A percentile compares a stretch with the other conserved stretches of the same genome.
phyloP scores from a whole-genome alignment of 2,329 filamentous ascomycete species.

The Aspergillus hiratsukae region DNA sequence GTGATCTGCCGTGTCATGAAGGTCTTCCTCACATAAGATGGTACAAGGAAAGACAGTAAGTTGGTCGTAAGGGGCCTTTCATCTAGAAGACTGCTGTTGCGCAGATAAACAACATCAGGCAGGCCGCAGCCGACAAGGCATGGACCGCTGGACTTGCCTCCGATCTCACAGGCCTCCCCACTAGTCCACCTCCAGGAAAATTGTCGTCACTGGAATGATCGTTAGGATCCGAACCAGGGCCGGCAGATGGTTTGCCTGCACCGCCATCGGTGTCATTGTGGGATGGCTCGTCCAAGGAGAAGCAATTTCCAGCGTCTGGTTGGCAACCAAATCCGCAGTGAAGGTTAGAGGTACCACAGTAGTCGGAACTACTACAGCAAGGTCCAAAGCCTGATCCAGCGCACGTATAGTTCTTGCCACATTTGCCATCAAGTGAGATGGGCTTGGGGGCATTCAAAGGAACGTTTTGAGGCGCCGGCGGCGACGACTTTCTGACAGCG shows the following conservation, averaged over 20 bases:
- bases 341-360: slow-evolving; percentile 28
- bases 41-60: not conserved
- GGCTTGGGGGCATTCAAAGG: slow-evolving; percentile 8
- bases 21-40: not conserved
- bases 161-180: not conserved
- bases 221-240: not conserved
- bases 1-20: not conserved
- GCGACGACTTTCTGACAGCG: slow-evolving; percentile 6
- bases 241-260: slow-evolving; percentile 4
- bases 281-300: slow-evolving; percentile 3
- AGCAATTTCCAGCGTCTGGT: slow-evolving; percentile 26
- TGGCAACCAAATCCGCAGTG: slow-evolving; percentile 32
- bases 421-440: slow-evolving; percentile 32
- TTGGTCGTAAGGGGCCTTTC: not conserved
- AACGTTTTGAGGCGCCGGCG: not conserved
- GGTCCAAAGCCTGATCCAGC: slow-evolving; percentile 30
- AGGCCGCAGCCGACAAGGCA: not conserved
- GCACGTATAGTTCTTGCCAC: slow-evolving; percentile 31
- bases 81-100: not conserved
- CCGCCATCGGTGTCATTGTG: not conserved
- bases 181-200: not conserved
- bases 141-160: not conserved
- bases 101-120: not conserved
- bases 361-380: slow-evolving; percentile 27
- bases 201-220: not conserved